Conservation (phyloP, 495 filamentous ascomycete species). For the Polyplosphaeria fusca region DNA sequence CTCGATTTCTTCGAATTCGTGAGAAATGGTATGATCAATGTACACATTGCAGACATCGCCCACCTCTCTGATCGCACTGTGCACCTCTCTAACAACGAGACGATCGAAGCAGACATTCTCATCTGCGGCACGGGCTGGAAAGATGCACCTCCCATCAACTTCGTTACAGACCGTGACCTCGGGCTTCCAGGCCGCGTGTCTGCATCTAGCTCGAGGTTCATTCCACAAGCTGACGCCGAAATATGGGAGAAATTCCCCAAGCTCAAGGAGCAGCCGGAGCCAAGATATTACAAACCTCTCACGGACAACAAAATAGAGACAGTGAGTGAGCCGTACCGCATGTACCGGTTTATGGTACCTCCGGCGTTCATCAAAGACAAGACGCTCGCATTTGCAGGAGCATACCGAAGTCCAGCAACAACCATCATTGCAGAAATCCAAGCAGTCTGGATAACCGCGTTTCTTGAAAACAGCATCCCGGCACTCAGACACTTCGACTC, state of each 20-base stretch:
- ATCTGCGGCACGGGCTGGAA: conserved; percentile 51
- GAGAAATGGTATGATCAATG: conserved; percentile 52
- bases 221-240: conserved; percentile 56
- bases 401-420: conserved; percentile 19
- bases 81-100: conserved; percentile 55
- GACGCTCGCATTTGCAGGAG: conserved; percentile 33
- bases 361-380: conserved; percentile 25
- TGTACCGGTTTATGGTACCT: conserved; percentile 38
- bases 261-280: conserved; percentile 46
- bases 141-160: conserved; percentile 58
- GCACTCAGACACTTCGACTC: background rate
- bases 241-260: conserved; percentile 67
- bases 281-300: conserved; percentile 29
- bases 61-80: conserved; percentile 50
- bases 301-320: conserved; percentile 1
- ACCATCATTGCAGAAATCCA: conserved; percentile 29
- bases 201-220: conserved; percentile 1
- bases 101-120: conserved; percentile 59
- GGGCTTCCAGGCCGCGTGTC: conserved; percentile 26
- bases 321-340: conserved; percentile 26
- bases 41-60: conserved; percentile 62
- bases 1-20: conserved; percentile 26
- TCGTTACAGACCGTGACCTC: conserved; percentile 50
- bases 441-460: conserved; percentile 37
- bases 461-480: conserved; percentile 49